phyloP scores from a whole-genome alignment of 768 basidiomycete genomes.

The Boletus pseudopeckii region DNA sequence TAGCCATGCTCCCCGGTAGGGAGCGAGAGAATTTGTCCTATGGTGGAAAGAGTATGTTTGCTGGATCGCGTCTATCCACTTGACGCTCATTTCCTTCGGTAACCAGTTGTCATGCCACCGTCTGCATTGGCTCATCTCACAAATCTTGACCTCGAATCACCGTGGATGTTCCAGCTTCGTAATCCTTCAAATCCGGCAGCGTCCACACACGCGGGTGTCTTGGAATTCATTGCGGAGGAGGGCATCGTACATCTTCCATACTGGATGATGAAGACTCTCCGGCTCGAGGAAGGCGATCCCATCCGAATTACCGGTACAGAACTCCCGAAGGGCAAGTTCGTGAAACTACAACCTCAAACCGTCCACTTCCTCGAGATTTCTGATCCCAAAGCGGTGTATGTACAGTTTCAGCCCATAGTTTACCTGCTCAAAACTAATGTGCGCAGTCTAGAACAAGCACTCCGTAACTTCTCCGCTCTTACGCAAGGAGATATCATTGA shows the following conservation, averaged over 20 bases:
- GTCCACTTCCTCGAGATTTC: conserved; percentile 96
- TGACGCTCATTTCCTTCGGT: conserved; percentile 4
- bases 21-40: conserved; percentile 91
- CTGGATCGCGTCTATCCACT: conserved; percentile 16
- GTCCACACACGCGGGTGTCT: conserved; percentile 93
- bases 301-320: conserved; percentile 88
- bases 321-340: conserved; percentile 88
- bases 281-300: conserved; percentile 91
- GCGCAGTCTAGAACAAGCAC: conserved; percentile 83
- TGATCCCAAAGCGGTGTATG: conserved; percentile 96
- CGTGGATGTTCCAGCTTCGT: conserved; percentile 95
- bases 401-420: conserved; percentile 11
- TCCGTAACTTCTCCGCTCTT: conserved; percentile 88
- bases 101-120: conserved; percentile 92
- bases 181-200: conserved; percentile 82
- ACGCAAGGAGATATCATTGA: conserved; percentile 98
- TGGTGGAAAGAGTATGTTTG: conserved; percentile 89
- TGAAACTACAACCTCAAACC: conserved; percentile 95
- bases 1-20: conserved; percentile 85
- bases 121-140: conserved; percentile 89
- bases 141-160: conserved; percentile 80
- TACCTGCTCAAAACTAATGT: background rate
- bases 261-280: conserved; percentile 99
- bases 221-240: conserved; percentile 98
- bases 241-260: conserved; percentile 93